These are phyloP conservation scores for Lentinula aciculospora DNA, from an alignment of 768 basidiomycete species.

Conservation along the genomic window DNA sequence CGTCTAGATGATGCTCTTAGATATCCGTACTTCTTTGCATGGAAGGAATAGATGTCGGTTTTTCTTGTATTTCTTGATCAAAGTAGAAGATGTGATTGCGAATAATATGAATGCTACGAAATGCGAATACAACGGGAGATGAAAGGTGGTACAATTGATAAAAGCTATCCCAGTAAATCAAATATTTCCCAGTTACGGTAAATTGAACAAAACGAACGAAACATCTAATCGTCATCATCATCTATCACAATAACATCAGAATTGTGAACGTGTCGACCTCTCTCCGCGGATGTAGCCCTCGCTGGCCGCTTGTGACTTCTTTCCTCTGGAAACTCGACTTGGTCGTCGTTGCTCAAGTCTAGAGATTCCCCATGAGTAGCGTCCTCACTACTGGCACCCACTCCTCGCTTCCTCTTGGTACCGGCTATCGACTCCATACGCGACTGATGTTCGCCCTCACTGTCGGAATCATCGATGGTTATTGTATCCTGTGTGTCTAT, in stretches of 20 bases:
- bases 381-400: neutral
- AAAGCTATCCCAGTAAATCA: neutral
- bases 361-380: neutral
- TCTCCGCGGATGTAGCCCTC: neutral
- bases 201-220: neutral
- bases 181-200: too few species aligned
- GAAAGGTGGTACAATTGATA: neutral
- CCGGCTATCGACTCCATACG: neutral
- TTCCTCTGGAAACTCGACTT: neutral
- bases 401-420: neutral
- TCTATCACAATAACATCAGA: constrained; percentile 3
- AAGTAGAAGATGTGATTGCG: neutral
- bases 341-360: neutral
- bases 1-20: neutral
- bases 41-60: neutral
- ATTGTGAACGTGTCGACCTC: neutral
- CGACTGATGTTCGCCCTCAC: neutral
- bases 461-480: constrained; percentile 1
- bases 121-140: too few species aligned
- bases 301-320: neutral
- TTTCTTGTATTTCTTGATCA: neutral
- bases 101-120: too few species aligned
- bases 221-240: neutral
- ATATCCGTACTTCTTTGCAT: constrained; percentile 1
- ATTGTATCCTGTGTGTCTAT: neutral